Evolutionary conservation across 139 green algal species (phyloP).

Genomic region (Chlamydomonas sp.): DNA sequence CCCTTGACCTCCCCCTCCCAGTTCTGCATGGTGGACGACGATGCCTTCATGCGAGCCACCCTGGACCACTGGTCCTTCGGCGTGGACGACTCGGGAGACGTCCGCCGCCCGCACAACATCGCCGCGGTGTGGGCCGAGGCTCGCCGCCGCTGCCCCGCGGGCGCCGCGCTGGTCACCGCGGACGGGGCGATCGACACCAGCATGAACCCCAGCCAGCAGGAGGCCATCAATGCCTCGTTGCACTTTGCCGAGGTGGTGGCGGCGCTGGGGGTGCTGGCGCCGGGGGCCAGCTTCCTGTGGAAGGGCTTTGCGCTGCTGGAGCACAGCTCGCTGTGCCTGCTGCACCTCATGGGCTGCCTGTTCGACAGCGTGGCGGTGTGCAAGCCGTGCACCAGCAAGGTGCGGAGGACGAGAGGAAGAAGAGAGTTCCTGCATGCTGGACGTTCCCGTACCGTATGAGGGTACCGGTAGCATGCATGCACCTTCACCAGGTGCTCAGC

Average conservation of each 20-base stretch:
- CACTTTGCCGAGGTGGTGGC: slow-evolving; percentile 60
- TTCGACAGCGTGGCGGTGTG: slow-evolving; percentile 55
- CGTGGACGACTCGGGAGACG: slow-evolving; percentile 43
- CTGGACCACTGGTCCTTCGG: slow-evolving; percentile 56
- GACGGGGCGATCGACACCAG: slow-evolving; percentile 55
- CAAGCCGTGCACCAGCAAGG: slow-evolving; percentile 67
- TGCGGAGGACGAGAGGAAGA: background rate
- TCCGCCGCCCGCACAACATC: slow-evolving; percentile 45
- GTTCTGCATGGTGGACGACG: slow-evolving; percentile 64
- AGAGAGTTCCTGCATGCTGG: no score
- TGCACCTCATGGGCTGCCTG: slow-evolving; percentile 55
- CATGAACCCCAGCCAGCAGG: slow-evolving; percentile 54
- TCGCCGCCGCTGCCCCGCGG: background rate
- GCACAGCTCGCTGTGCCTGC: slow-evolving; percentile 49
- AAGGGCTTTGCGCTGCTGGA: slow-evolving; percentile 67
- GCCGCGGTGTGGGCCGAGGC: slow-evolving; percentile 37
- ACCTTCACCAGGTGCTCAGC: no score
- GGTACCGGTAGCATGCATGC: no score
- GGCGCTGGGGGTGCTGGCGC: slow-evolving; percentile 53
- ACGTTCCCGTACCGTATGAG: no score
- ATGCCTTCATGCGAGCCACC: slow-evolving; percentile 61
- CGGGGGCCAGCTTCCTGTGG: slow-evolving; percentile 54
- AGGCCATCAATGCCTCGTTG: slow-evolving; percentile 47
- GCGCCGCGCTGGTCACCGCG: slow-evolving; percentile 54
- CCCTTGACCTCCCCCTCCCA: background rate